A percentile compares a stretch with the other conserved stretches of the same genome.
Evolutionary conservation across 139 green algal species (phyloP).

Genomic region (Nannochloris sp.): DNA sequence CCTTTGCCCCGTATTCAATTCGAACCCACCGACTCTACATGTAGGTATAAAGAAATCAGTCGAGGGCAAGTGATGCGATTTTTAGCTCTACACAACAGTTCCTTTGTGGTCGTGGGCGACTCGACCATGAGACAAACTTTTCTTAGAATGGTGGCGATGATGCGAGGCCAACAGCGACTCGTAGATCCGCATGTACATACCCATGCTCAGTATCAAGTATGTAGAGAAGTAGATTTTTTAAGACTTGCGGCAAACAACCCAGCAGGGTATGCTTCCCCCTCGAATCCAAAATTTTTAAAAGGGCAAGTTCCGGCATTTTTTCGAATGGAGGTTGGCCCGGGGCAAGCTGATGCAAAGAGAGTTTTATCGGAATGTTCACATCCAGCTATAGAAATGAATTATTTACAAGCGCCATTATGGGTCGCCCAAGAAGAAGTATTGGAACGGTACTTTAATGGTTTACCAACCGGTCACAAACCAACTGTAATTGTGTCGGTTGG

Average conservation of each 20-base stretch:
- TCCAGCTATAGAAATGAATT: background rate
- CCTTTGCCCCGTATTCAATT: background rate
- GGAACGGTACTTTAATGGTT: background rate
- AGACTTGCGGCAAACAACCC: background rate
- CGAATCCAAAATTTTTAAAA: background rate
- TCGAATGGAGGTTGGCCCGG: background rate
- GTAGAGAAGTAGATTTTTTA: constrained; percentile 8
- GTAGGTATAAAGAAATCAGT: constrained; percentile 8
- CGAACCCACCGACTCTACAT: background rate
- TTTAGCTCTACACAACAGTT: background rate
- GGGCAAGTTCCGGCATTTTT: constrained; percentile 1
- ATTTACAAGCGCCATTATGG: constrained; percentile 1
- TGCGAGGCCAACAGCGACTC: constrained; percentile 1
- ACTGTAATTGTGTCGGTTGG: background rate
- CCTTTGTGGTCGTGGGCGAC: constrained; percentile 6
- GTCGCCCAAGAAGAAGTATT: constrained; percentile 2
- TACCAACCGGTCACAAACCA: background rate
- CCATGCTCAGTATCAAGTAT: constrained; percentile 2
- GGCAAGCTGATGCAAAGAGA: background rate
- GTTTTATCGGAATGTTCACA: constrained; percentile 1
- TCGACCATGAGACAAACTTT: constrained; percentile 8
- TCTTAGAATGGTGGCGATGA: constrained; percentile 2
- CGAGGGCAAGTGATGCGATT: background rate
- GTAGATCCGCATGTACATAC: constrained; percentile 4
- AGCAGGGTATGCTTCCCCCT: background rate